These are phyloP conservation scores for Peterozyma xylosa DNA, from an alignment of 805 yeast genomes.

Conservation along the genomic window DNA sequence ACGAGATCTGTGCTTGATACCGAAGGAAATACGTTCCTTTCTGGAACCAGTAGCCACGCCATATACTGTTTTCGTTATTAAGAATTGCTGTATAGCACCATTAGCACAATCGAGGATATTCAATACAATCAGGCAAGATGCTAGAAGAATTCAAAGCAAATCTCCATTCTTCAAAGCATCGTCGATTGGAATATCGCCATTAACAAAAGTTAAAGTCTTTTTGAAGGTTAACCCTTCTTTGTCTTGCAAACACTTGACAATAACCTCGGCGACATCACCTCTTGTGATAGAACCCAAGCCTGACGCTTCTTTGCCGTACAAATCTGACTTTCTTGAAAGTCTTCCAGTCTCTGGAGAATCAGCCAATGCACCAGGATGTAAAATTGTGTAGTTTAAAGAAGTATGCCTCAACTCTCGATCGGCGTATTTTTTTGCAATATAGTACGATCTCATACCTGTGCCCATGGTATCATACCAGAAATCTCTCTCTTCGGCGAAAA, in stretches of 20 bases:
- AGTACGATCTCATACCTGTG: conserved; percentile 35
- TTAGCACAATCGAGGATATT: no score
- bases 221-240: conserved; percentile 28
- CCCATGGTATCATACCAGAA: conserved; percentile 26
- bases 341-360: conserved; percentile 36
- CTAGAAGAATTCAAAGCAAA: no score
- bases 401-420: conserved; percentile 36
- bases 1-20: no score
- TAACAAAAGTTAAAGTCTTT: conserved; percentile 34
- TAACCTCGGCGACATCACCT: conserved; percentile 48
- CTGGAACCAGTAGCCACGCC: no score
- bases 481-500: conserved; percentile 43
- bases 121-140: no score
- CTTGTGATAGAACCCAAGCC: conserved; percentile 26
- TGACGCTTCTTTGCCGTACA: conserved; percentile 9
- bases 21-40: no score
- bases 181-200: conserved; percentile 28
- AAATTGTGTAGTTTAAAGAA: conserved; percentile 44
- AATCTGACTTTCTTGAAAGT: conserved; percentile 24
- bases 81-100: no score
- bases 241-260: conserved; percentile 24
- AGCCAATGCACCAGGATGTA: conserved; percentile 43
- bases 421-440: conserved; percentile 55
- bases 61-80: no score
- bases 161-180: background rate